Base-by-base conservation (phyloP, 169 alveolate species). In the Plasmodium coatneyi region DNA sequence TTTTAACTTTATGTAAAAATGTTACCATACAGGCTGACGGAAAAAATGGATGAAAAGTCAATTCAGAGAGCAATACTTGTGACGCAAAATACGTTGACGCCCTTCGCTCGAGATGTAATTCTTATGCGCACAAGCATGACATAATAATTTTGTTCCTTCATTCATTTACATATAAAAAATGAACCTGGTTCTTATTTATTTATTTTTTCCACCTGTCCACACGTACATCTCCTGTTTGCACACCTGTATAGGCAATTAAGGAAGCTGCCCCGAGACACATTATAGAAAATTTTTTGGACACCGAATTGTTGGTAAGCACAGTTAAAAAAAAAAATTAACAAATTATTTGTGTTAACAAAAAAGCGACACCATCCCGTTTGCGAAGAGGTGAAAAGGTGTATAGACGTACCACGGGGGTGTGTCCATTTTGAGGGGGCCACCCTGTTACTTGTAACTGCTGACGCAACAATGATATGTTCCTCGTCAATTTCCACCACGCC, bases 31-130 rank as follows among this genome's bases (percentile, higher is more conserved):
- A 97, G 98, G 41, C 92, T 98, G 14, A 97, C 98, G 3, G 99
- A 98, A 89, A 97, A 96, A 84, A 98, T 98, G 99, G 98, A 97
- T 71, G 99, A 98, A 92, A 96, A 98, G 82, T 96, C 96, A 49
- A 97, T 98, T 79, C 98, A 96, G 30, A 93, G 98, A 76, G 99
- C 99, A 60, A 98, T 98, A 41, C 96, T 98, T 83, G 98, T 98
- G 30, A 97, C 98, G 36, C 98, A 96, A 82, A 96, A 98, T 94
- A 97, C 96, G 9, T 95, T 98, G 71, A 98, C 99, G 36, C 98
- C 99, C 12, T 97, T 98, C 89, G 99, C 99, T 6, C 95, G 97
- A 87, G 98, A 97, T 87, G 98, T 97, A 83, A 19, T 96, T 22
- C 16, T 39, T 60, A 32, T 32, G 71, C 25, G 14, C 22, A 41